phyloP scores from a whole-genome alignment of 345 rosid species.

The Brassica cretica region DNA sequence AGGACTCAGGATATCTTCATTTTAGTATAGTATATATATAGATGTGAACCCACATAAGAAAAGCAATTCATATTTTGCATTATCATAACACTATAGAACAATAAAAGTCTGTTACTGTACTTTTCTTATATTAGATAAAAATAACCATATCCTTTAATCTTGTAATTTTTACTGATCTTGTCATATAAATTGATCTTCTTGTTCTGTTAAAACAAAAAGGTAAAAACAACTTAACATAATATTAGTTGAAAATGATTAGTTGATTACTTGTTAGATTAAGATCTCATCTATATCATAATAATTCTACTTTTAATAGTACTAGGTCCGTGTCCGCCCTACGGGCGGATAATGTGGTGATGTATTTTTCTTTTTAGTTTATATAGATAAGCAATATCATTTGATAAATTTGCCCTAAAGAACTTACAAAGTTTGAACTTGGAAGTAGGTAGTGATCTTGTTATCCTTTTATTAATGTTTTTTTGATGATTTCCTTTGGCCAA shows the following conservation, averaged over 20 bases:
- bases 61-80: background rate
- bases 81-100: background rate
- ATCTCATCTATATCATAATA: background rate
- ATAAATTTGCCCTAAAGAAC: too few species aligned
- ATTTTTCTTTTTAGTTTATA: too few species aligned
- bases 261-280: background rate
- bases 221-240: background rate
- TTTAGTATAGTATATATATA: too few species aligned
- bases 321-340: too few species aligned
- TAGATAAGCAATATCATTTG: too few species aligned
- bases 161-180: background rate
- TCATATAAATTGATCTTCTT: background rate
- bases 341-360: too few species aligned
- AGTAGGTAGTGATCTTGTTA: too few species aligned
- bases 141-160: background rate
- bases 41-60: too few species aligned
- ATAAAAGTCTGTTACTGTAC: background rate
- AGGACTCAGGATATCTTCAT: too few species aligned
- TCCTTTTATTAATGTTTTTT: too few species aligned
- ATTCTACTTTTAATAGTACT: background rate
- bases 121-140: background rate
- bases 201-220: background rate
- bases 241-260: background rate
- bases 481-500: too few species aligned
- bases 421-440: too few species aligned